Evolutionary conservation across 192 early-diverging fungal genomes (phyloP).

Genomic region (Umbelopsis isabellina): DNA sequence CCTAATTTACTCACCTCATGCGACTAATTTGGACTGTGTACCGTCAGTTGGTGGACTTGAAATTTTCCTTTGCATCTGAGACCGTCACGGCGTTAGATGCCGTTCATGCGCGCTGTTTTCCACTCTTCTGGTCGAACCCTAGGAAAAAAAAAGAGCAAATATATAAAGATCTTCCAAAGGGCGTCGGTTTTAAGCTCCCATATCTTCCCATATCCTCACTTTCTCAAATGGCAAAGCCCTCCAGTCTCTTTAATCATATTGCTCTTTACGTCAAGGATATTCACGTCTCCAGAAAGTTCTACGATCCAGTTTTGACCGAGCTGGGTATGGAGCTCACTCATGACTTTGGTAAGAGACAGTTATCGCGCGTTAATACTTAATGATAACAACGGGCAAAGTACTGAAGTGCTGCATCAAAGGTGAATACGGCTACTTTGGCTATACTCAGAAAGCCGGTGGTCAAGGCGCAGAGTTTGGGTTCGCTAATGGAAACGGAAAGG

Average conservation of each 20-base stretch:
- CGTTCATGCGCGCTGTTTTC: too few relatives aligned
- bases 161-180: neutral
- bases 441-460: neutral
- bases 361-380: too few relatives aligned
- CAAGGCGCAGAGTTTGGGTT: neutral
- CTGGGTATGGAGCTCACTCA: neutral
- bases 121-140: too few relatives aligned
- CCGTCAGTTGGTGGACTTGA: too few relatives aligned
- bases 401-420: neutral
- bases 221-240: neutral
- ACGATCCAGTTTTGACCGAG: neutral
- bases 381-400: too few relatives aligned
- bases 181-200: neutral
- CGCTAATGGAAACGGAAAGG: constrained; percentile 8
- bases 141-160: too few relatives aligned
- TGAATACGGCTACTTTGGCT: neutral
- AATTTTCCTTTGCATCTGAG: too few relatives aligned
- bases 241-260: neutral
- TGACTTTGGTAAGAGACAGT: neutral
- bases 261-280: neutral
- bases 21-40: too few relatives aligned
- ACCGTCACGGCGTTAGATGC: too few relatives aligned
- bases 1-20: too few relatives aligned
- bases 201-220: neutral
- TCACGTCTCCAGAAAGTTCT: constrained; percentile 1